phyloP scores from a whole-genome alignment of 1,139 yeast genomes.

The Nakaseomyces delphensis region DNA sequence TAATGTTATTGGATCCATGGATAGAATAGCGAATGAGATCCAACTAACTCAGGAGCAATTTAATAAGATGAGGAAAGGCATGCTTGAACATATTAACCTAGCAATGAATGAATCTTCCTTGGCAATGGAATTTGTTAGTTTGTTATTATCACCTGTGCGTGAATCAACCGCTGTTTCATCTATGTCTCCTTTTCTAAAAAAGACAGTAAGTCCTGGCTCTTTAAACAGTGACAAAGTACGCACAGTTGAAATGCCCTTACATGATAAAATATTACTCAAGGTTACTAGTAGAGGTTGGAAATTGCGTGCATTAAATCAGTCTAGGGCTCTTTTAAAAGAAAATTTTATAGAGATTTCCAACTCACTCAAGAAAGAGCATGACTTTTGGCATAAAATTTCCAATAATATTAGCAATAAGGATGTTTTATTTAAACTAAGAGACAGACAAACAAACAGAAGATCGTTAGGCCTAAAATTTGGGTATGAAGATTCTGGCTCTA shows the following conservation, averaged over 20 bases:
- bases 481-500: constrained; percentile 83
- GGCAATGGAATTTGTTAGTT: constrained; percentile 77
- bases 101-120: constrained; percentile 87
- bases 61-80: constrained; percentile 46
- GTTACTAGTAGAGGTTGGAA: constrained; percentile 79
- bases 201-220: constrained; percentile 72
- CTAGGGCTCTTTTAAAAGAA: constrained; percentile 43
- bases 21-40: constrained; percentile 11
- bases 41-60: constrained; percentile 41
- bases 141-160: constrained; percentile 68
- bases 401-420: constrained; percentile 49
- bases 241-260: constrained; percentile 13
- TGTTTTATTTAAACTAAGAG: constrained; percentile 61
- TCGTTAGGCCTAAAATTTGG: constrained; percentile 77
- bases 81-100: constrained; percentile 46
- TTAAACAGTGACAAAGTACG: constrained; percentile 56
- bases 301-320: constrained; percentile 52
- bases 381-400: constrained; percentile 57
- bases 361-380: constrained; percentile 54
- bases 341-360: constrained; percentile 45
- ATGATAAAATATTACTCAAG: constrained; percentile 19
- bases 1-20: constrained; percentile 10
- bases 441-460: constrained; percentile 41
- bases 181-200: constrained; percentile 78
- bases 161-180: constrained; percentile 83